Conservation (phyloP, 1,284 basidiomycete species). For the Volvariella surrecta region DNA sequence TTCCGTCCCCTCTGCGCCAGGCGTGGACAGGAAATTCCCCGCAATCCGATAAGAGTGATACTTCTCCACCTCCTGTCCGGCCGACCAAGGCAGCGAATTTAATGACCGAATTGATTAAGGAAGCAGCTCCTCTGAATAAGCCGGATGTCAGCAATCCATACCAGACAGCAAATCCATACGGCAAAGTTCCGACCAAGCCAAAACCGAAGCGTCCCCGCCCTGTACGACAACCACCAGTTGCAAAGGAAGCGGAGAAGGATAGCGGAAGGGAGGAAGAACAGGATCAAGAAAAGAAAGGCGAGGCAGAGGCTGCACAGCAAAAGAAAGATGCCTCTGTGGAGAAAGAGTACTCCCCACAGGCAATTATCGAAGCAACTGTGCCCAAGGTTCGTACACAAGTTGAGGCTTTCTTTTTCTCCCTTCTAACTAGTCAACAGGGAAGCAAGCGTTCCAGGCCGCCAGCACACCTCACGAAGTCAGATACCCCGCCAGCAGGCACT, state of each 20-base stretch:
- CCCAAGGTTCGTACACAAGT: constrained; percentile 42
- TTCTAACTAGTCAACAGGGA: constrained; percentile 32
- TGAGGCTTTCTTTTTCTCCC: constrained; percentile 3
- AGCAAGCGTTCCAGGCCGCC: constrained; percentile 64
- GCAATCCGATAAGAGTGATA: constrained; percentile 17
- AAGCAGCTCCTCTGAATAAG: constrained; percentile 51
- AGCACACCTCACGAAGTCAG: constrained; percentile 20
- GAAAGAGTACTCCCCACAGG: constrained; percentile 41
- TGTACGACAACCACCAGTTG: constrained; percentile 21
- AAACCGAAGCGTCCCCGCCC: constrained; percentile 27
- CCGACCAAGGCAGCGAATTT: constrained; percentile 54
- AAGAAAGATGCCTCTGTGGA: constrained; percentile 21
- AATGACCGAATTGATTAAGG: constrained; percentile 60
- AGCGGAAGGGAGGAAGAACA: constrained; percentile 1
- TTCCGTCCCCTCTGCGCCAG: constrained; percentile 63
- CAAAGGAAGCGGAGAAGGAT: constrained; percentile 21
- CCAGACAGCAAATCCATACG: constrained; percentile 52
- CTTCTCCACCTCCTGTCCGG: constrained; percentile 14
- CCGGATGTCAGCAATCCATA: constrained; percentile 66
- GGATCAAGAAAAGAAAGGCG: constrained; percentile 17
- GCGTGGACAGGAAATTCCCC: constrained; percentile 43
- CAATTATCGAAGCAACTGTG: constrained; percentile 63
- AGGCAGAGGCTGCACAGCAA: constrained; percentile 21
- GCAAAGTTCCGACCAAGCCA: constrained; percentile 35
- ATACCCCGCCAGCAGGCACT: constrained; percentile 4